A percentile compares a stretch with the other conserved stretches of the same genome.
Conservation (phyloP, 2,329 filamentous ascomycete species). For the Epichloe sylvatica region DNA sequence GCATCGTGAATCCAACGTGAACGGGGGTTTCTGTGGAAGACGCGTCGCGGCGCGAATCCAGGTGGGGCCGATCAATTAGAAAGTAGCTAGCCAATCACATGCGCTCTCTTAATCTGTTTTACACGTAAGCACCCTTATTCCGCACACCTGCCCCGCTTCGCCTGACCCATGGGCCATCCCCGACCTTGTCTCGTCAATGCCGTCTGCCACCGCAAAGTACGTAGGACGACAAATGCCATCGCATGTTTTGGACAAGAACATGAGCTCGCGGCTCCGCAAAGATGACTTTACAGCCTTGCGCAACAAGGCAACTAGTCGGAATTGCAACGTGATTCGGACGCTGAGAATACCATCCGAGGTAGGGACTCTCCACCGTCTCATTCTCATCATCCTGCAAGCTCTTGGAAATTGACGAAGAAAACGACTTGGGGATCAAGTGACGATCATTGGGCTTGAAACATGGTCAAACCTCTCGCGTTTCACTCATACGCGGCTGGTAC, state of each 20-base stretch:
- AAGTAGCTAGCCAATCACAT: background rate
- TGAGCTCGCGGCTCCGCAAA: background rate
- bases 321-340: too few species aligned
- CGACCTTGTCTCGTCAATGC: background rate
- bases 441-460: too few species aligned
- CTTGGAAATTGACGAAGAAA: too few species aligned
- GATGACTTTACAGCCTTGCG: background rate
- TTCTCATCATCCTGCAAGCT: too few species aligned
- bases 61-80: constrained; percentile 14
- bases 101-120: background rate
- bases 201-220: background rate
- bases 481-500: too few species aligned
- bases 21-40: constrained; percentile 13
- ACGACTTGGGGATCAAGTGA: too few species aligned
- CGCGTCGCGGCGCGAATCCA: constrained; percentile 21
- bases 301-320: background rate
- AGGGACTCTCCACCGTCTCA: too few species aligned
- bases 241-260: background rate
- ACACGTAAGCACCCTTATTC: too few species aligned
- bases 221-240: background rate
- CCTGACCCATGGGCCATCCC: too few species aligned
- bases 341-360: too few species aligned
- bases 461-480: too few species aligned
- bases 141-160: too few species aligned
- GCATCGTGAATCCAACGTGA: background rate